Evolutionary conservation across 768 basidiomycete genomes (phyloP).

Genomic region (Tylopilus vinaceipallidus): DNA sequence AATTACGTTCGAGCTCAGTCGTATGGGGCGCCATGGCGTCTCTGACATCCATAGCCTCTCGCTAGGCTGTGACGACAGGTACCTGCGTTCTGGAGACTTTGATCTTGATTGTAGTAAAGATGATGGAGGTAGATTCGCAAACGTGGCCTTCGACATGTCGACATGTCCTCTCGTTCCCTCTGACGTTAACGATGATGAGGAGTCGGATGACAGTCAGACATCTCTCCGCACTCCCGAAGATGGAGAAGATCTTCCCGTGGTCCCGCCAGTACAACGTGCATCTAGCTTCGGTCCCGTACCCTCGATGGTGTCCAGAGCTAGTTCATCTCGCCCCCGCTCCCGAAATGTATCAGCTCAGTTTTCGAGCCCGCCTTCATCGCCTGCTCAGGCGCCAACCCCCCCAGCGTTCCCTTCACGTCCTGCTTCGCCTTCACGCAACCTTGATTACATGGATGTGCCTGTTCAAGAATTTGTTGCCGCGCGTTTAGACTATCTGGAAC

Average conservation of each 20-base stretch:
- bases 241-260: constrained; percentile 15
- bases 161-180: constrained; percentile 20
- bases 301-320: constrained; percentile 19
- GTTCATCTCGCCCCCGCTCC: constrained; percentile 27
- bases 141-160: constrained; percentile 21
- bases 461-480: constrained; percentile 15
- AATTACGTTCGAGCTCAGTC: constrained; percentile 20
- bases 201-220: constrained; percentile 26
- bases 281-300: background rate
- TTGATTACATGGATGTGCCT: constrained; percentile 1
- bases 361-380: background rate
- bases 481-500: constrained; percentile 29
- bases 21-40: background rate
- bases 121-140: constrained; percentile 3
- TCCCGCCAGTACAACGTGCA: background rate
- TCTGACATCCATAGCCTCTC: background rate
- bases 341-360: constrained; percentile 15
- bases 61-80: constrained; percentile 1
- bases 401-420: constrained; percentile 5
- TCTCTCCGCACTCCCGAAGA: constrained; percentile 30
- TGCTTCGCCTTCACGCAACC: background rate
- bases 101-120: constrained; percentile 4
- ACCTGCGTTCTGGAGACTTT: constrained; percentile 11
- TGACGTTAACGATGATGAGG: constrained; percentile 29
- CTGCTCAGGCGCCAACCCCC: background rate